Base-by-base conservation (phyloP, 176 grass and related monocot genomes). In the Miscanthus lutarioriparius region DNA sequence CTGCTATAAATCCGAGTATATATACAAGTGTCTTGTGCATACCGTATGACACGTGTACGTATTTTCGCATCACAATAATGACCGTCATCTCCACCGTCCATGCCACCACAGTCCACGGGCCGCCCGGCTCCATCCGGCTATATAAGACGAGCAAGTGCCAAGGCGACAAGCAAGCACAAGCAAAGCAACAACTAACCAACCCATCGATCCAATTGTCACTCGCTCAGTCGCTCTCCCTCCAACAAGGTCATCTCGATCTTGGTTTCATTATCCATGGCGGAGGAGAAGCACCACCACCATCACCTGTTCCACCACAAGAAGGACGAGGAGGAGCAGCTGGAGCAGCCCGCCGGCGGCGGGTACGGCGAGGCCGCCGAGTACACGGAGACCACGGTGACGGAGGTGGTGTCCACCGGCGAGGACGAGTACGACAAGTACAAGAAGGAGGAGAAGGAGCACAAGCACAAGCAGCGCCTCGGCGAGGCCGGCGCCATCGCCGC, bases 361-460 rank as follows among this genome's bases (percentile, higher is more conserved):
- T 80, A 66, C 25, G 70, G 64, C 49, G 49, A 26, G 64, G 58
- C 20, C 33, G 8, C 53, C 48, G 79, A 58, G 28, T 68, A 70
- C 80, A 69, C 85, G 61, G 61, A 88, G 83, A 86, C 83, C 7
- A 70, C 64, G 38, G 80, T 82, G 80, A 79, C 62, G 13, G 81
- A 64, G 67, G 82, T 77, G 64, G 87, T 64, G 66, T 71, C 67
- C 6, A 86, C 74, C 1, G 85, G 76, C 20, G 64, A 72, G 54
- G 82, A 80, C 4, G 77, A 59, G 35, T 90, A 93, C 67, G 85
- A 72, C 1, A 69, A 67, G 59, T 79, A 90, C 72, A 47, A 58
- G 74, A 86, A 90, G 78, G 88, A 94, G 69, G 91, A 94, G 86
- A 94, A 94, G 86, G 70, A 90, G 26, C 82, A 94, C 79, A 94